These are phyloP conservation scores for Starmerella stellata DNA, from an alignment of 805 yeast genomes.

Conservation along the genomic window DNA sequence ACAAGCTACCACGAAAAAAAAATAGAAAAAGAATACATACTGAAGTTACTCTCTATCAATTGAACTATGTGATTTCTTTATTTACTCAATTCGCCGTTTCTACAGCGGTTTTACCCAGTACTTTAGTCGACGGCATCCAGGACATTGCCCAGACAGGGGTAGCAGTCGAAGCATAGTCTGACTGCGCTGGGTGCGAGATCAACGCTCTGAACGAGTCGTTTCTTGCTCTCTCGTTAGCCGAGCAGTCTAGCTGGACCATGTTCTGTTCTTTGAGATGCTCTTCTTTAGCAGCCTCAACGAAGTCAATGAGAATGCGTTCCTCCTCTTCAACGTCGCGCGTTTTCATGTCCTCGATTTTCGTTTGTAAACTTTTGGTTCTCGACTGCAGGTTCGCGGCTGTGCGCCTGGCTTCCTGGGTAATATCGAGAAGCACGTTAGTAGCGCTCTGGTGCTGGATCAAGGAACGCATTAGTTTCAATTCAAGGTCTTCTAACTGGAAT, in stretches of 20 bases:
- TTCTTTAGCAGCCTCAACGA: conserved; percentile 1
- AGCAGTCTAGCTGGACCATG: background rate
- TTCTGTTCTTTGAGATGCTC: background rate
- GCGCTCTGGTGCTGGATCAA: conserved; percentile 2
- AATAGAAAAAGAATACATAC: no score
- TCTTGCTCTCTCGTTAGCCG: background rate
- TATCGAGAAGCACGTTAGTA: conserved; percentile 2
- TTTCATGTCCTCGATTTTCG: no score
- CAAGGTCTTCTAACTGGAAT: background rate
- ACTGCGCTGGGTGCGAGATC: background rate
- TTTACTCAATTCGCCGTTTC: no score
- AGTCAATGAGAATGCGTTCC: conserved; percentile 4
- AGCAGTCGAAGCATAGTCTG: background rate
- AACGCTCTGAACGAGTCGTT: background rate
- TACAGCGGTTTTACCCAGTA: no score
- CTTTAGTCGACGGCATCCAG: background rate
- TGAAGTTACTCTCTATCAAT: no score
- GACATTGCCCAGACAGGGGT: background rate
- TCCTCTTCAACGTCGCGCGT: conserved; percentile 5
- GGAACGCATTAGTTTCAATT: background rate
- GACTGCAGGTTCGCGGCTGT: background rate
- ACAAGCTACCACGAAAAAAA: no score
- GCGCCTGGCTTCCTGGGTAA: conserved; percentile 1
- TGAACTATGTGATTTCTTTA: no score
- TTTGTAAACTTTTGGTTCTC: background rate